Percentiles rank a stretch among this genome's conserved stretches.
Conservation (phyloP, 1,284 basidiomycete species). For the Lentinula novae-zelandiae region DNA sequence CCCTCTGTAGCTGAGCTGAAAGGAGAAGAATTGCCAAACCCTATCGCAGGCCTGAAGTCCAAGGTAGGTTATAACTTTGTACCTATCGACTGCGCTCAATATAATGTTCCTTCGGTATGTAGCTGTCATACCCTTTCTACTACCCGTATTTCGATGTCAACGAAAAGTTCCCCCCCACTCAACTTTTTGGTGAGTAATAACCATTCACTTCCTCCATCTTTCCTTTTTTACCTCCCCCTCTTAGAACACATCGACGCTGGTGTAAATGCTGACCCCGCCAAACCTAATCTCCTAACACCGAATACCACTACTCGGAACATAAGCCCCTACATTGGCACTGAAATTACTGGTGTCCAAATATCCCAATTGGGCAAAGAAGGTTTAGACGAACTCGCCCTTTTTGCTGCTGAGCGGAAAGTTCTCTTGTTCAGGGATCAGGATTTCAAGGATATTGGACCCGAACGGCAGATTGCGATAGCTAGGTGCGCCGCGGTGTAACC, state of each 20-base stretch:
- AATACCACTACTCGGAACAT: conserved; percentile 39
- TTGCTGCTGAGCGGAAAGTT: conserved; percentile 56
- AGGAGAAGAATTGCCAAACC: background rate
- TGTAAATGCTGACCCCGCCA: conserved; percentile 42
- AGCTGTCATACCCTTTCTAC: conserved; percentile 42
- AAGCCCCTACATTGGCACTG: conserved; percentile 57
- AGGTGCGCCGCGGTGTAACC: conserved; percentile 21
- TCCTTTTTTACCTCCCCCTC: background rate
- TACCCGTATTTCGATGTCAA: conserved; percentile 38
- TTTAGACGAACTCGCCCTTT: conserved; percentile 59
- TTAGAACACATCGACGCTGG: conserved; percentile 40
- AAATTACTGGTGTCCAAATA: conserved; percentile 56
- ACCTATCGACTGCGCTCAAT: no score
- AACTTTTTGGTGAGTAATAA: conserved; percentile 33
- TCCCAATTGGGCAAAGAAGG: conserved; percentile 50
- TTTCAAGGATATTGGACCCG: conserved; percentile 50
- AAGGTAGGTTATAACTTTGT: background rate
- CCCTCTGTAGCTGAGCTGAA: conserved; percentile 11
- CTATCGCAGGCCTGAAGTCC: background rate
- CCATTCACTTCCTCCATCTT: background rate
- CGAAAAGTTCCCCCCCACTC: conserved; percentile 41
- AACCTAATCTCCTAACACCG: conserved; percentile 43
- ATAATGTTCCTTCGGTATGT: background rate
- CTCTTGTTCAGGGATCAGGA: conserved; percentile 56
- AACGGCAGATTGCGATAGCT: conserved; percentile 48